A percentile compares a stretch with the other conserved stretches of the same genome.
These are phyloP conservation scores for Diversispora epigaea DNA, from an alignment of 192 early-diverging fungal genomes.

Conservation along the genomic window DNA sequence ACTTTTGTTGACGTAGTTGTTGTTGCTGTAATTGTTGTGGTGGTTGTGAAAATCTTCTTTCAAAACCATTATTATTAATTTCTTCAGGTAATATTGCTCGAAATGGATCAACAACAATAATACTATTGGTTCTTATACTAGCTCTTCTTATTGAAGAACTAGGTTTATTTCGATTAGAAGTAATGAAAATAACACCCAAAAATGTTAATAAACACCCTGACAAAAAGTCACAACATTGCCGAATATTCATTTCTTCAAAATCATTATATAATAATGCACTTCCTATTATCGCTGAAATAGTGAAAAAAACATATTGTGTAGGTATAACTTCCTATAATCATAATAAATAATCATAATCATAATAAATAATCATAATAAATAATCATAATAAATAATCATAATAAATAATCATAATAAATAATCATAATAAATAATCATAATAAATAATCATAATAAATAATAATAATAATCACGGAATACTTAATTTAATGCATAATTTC, in stretches of 20 bases:
- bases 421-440: constrained; percentile 8
- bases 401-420: constrained; percentile 28
- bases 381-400: background rate
- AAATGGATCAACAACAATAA: background rate
- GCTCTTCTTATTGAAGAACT: background rate
- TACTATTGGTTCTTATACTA: constrained; percentile 27
- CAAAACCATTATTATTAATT: constrained; percentile 16
- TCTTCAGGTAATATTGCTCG: constrained; percentile 29
- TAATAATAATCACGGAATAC: background rate
- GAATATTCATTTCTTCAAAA: constrained; percentile 55
- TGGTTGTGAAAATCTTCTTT: background rate
- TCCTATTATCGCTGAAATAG: constrained; percentile 67
- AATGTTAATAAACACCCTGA: constrained; percentile 62
- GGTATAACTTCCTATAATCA: constrained; percentile 63
- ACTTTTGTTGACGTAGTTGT: background rate
- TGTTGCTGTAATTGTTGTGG: constrained; percentile 12
- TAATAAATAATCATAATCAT: constrained; percentile 26
- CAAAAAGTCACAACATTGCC: constrained; percentile 51
- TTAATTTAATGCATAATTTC: too few relatives aligned
- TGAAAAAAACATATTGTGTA: constrained; percentile 77
- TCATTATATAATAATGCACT: constrained; percentile 66
- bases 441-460: background rate
- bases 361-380: background rate
- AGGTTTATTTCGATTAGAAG: constrained; percentile 48
- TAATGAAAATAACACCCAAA: constrained; percentile 69